Percentiles rank a stretch among this genome's conserved stretches.
Conservation (phyloP, 495 filamentous ascomycete genomes). For the Astrocystis sublimbata region DNA sequence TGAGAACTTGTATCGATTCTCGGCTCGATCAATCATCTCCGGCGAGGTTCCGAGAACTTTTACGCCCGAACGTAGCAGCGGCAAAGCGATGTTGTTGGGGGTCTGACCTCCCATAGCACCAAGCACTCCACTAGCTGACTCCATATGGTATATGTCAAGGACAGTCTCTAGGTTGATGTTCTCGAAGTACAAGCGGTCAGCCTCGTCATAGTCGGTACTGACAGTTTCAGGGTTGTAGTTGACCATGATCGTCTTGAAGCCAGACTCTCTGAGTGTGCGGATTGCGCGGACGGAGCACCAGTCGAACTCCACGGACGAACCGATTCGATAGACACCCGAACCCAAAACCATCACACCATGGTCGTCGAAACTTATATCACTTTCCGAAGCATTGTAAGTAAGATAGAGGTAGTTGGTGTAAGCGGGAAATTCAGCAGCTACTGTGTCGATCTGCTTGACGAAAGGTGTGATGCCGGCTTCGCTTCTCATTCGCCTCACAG, state of each 20-base stretch:
- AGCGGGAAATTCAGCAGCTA: slow-evolving; percentile 94
- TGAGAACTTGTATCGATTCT: slow-evolving; percentile 98
- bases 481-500: slow-evolving; percentile 75
- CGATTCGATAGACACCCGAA: slow-evolving; percentile 96
- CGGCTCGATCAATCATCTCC: slow-evolving; percentile 97
- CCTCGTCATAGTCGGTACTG: slow-evolving; percentile 94
- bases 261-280: slow-evolving; percentile 82
- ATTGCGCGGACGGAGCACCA: slow-evolving; percentile 99
- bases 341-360: slow-evolving; percentile 94
- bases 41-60: slow-evolving; percentile 93
- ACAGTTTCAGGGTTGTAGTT: slow-evolving; percentile 97
- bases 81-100: slow-evolving; percentile 96
- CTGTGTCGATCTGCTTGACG: slow-evolving; percentile 98
- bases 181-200: slow-evolving; percentile 94
- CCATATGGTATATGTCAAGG: slow-evolving; percentile 91
- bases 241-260: slow-evolving; percentile 97
- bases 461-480: slow-evolving; percentile 83
- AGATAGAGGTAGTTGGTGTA: slow-evolving; percentile 96
- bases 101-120: slow-evolving; percentile 98
- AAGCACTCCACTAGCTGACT: slow-evolving; percentile 85
- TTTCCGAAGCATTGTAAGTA: slow-evolving; percentile 89
- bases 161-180: slow-evolving; percentile 95
- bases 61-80: slow-evolving; percentile 82
- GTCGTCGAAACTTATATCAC: slow-evolving; percentile 83
- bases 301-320: slow-evolving; percentile 97